phyloP scores from a whole-genome alignment of 2,329 filamentous ascomycete species.

The Colletotrichum phormii region DNA sequence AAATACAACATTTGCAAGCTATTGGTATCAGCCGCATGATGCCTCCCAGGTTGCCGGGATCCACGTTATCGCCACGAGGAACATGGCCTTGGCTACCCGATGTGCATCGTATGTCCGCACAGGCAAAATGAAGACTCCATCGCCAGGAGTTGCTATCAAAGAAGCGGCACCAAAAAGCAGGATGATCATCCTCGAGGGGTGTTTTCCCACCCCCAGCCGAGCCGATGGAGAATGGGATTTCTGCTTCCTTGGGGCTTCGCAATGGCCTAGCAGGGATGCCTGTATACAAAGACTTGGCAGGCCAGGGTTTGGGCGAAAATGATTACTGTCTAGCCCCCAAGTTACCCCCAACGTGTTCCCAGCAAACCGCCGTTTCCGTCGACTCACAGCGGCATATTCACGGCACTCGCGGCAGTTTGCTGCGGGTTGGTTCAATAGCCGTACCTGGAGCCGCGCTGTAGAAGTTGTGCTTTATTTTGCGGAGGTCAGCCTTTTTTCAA shows the following conservation, averaged over 20 bases:
- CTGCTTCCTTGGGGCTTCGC: slow-evolving; percentile 1
- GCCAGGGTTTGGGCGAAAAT: slow-evolving; percentile 17
- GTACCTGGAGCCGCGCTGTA: slow-evolving; percentile 10
- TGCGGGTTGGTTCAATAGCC: slow-evolving; percentile 3
- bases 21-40: slow-evolving; percentile 18
- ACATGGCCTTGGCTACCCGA: slow-evolving; percentile 19
- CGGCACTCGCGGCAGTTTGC: slow-evolving; percentile 15
- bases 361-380: slow-evolving; percentile 20
- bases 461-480: slow-evolving; percentile 12
- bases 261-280: slow-evolving; percentile 15
- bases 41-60: not conserved
- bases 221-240: not conserved
- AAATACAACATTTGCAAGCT: not conserved
- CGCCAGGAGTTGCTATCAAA: not conserved
- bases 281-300: slow-evolving; percentile 16
- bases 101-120: slow-evolving; percentile 17
- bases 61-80: slow-evolving; percentile 18
- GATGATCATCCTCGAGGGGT: not conserved
- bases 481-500: slow-evolving; percentile 9
- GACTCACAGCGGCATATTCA: slow-evolving; percentile 13
- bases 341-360: not conserved
- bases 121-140: slow-evolving; percentile 14
- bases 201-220: not conserved
- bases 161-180: not conserved
- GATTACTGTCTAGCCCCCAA: slow-evolving; percentile 2